A percentile compares a stretch with the other conserved stretches of the same genome.
These are phyloP conservation scores for Citrus trifoliata DNA, from an alignment of 345 rosid species.

Conservation along the genomic window DNA sequence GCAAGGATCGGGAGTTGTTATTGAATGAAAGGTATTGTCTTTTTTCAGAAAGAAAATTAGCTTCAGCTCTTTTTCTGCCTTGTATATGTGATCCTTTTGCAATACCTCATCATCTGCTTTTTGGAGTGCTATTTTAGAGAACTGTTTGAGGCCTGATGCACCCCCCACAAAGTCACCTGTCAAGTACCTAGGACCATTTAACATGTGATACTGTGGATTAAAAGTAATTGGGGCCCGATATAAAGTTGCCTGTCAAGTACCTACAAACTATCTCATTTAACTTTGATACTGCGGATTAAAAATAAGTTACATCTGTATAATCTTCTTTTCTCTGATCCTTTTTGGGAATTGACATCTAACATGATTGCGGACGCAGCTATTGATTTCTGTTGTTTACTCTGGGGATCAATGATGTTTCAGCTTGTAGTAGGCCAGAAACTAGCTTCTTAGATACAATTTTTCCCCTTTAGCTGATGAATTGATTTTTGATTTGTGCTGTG, in stretches of 20 bases:
- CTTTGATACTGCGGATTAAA: background rate
- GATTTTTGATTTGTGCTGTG: slow-evolving; percentile 22
- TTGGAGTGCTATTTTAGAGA: background rate
- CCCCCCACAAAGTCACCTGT: background rate
- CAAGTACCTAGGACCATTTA: too few relatives aligned
- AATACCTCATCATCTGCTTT: background rate
- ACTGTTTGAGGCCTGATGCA: background rate
- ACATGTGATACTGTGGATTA: too few relatives aligned
- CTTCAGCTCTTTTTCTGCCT: slow-evolving; percentile 1
- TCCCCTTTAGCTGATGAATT: slow-evolving; percentile 23
- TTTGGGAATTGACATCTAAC: slow-evolving; percentile 15
- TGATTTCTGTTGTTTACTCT: slow-evolving; percentile 21
- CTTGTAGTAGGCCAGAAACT: slow-evolving; percentile 27
- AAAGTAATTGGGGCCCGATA: background rate
- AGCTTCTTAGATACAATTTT: slow-evolving; percentile 25
- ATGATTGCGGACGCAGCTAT: slow-evolving; percentile 17
- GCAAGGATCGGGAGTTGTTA: slow-evolving; percentile 79
- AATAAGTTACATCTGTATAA: slow-evolving; percentile 1
- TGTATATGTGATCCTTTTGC: background rate
- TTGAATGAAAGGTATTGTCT: slow-evolving; percentile 78
- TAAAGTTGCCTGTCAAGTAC: background rate
- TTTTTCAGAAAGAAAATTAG: background rate
- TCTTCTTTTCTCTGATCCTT: background rate
- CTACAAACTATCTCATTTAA: background rate
- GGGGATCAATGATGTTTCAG: slow-evolving; percentile 31